Base-by-base conservation (phyloP, 2,329 filamentous ascomycete species). In the Chaetomiaceae sp. region DNA sequence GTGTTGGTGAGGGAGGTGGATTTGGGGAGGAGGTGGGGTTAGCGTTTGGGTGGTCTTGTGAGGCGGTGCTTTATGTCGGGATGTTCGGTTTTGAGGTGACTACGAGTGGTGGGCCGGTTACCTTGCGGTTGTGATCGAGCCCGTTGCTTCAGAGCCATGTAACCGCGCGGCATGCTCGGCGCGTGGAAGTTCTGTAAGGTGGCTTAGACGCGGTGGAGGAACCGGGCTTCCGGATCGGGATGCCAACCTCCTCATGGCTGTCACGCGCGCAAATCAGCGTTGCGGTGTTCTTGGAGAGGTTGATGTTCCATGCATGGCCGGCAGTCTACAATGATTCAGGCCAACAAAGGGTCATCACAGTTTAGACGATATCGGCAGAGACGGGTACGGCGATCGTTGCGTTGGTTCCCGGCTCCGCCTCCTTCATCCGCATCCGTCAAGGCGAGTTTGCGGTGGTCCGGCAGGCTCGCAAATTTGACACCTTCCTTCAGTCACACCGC, bases 1-100 rank as follows among this genome's bases (percentile, higher is more conserved):
- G 69, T 79, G 42, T 54, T 70, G 47, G 78, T 80, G 30, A 70
- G 69, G 56, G 65, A 69, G 45, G 60, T 82, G 43, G 74, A 78
- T 54, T 65, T 83, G 49, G 77, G 78, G 15, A 67, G 69, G 55
- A 57, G 68, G 50, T 68, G 57, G 60, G 34, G 42, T 29, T 40
- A 36, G 27, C 6, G 22, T 5, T 5, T 9, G 22, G 22, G 22
- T 5, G 22, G 20, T 20, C n/a, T n/a, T 18, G 3, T 20, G 24
- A 14, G 19, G 19, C n/a, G 29, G 20, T 22, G 14, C 6, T 24
- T 24, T 5, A 24, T 24, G 9, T 29, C 34, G 17, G 38, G 32
- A 10, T 29, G 12, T 6, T 19, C 35, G 19, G 2, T 39, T 36
- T 17, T 19, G 33, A n/a, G n/a, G n/a, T n/a, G n/a, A n/a, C n/a